These are phyloP conservation scores for Oryza rufipogon DNA, from an alignment of 176 grass and related monocot species.

Conservation along the genomic window DNA sequence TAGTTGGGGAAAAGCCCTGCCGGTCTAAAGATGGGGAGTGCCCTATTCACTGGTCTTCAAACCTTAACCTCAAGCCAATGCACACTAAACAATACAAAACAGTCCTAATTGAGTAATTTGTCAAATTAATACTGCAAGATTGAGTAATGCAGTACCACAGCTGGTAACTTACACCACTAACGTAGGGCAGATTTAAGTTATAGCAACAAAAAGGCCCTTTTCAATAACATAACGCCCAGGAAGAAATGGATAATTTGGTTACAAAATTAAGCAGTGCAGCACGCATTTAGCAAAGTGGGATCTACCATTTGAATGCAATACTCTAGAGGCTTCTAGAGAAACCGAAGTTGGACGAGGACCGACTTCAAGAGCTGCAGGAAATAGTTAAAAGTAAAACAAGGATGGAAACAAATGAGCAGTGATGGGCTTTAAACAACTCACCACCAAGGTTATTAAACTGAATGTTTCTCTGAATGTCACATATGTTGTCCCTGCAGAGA, in stretches of 20 bases:
- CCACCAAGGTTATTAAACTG: conserved; percentile 91
- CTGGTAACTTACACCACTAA: conserved; percentile 1
- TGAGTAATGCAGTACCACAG: not conserved
- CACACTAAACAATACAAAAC: not conserved
- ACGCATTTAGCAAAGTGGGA: conserved; percentile 21
- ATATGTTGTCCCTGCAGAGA: conserved; percentile 78
- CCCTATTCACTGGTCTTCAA: not conserved
- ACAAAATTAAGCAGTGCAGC: not conserved
- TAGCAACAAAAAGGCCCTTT: conserved; percentile 8
- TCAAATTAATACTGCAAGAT: conserved; percentile 25
- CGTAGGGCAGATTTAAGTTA: conserved; percentile 1
- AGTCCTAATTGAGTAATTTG: not conserved
- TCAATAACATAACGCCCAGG: conserved; percentile 25
- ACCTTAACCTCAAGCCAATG: not conserved
- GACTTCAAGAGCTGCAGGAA: conserved; percentile 73
- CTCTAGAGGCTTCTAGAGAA: conserved; percentile 71
- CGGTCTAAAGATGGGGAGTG: not conserved
- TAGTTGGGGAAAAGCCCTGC: not conserved
- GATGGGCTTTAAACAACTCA: conserved; percentile 50
- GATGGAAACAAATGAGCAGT: conserved; percentile 18
- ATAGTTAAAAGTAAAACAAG: conserved; percentile 41
- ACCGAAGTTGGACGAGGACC: conserved; percentile 65
- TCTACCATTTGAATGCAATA: conserved; percentile 82
- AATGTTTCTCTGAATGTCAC: conserved; percentile 85
- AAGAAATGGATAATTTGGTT: conserved; percentile 33